phyloP scores from a whole-genome alignment of 2,329 filamentous ascomycete species.

The Fusarium illudens region DNA sequence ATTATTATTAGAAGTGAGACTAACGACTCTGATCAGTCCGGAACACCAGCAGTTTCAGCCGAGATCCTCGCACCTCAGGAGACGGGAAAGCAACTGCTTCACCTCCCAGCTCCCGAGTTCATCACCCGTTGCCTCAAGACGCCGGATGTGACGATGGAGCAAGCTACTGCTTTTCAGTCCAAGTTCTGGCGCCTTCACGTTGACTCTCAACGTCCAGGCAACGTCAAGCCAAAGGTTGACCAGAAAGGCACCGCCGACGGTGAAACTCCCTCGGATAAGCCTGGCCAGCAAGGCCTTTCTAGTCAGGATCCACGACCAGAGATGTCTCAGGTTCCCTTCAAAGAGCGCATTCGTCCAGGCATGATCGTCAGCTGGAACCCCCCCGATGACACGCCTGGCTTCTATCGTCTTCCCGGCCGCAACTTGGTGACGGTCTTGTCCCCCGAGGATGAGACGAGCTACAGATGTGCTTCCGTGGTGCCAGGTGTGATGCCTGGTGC shows the following conservation, averaged over 20 bases:
- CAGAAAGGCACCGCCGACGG: background rate
- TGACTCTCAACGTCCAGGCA: slow-evolving; percentile 45
- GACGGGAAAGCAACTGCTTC: slow-evolving; percentile 53
- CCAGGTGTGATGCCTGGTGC: slow-evolving; percentile 47
- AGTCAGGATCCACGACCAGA: slow-evolving; percentile 45
- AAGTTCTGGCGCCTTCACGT: slow-evolving; percentile 56
- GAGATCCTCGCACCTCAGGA: slow-evolving; percentile 51
- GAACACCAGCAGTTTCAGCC: slow-evolving; percentile 47
- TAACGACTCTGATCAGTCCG: slow-evolving; percentile 46
- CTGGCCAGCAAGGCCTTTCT: slow-evolving; percentile 17
- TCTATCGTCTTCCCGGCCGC: slow-evolving; percentile 22
- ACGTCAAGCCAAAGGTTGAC: background rate
- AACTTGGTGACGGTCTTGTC: slow-evolving; percentile 49
- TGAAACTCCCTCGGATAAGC: background rate
- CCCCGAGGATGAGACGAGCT: slow-evolving; percentile 38
- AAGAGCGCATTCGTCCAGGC: slow-evolving; percentile 52
- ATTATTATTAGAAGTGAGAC: background rate
- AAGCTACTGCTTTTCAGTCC: slow-evolving; percentile 52
- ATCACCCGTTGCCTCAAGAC: slow-evolving; percentile 52
- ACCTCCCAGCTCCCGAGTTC: slow-evolving; percentile 52
- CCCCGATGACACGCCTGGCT: slow-evolving; percentile 19
- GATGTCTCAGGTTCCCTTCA: slow-evolving; percentile 45
- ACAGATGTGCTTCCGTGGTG: slow-evolving; percentile 49
- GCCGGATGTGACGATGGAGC: slow-evolving; percentile 46
- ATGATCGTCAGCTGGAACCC: slow-evolving; percentile 51